A percentile compares a stretch with the other conserved stretches of the same genome.
Conservation (phyloP, 2,329 filamentous ascomycete genomes). For the Talaromyces sp. region DNA sequence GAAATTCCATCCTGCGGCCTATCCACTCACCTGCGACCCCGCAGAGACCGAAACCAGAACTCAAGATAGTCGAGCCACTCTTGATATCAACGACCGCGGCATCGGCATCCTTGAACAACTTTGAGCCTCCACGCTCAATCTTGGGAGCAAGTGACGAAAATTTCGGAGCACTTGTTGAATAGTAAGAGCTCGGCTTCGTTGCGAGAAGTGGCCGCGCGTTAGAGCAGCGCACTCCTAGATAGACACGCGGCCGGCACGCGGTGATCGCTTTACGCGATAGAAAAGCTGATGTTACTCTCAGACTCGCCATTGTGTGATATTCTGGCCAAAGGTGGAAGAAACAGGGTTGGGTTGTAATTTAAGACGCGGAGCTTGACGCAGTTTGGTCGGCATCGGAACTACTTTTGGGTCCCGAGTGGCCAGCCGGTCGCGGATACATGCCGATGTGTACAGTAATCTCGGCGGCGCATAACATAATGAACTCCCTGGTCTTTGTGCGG, state of each 20-base stretch:
- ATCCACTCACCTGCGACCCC: conserved; percentile 65
- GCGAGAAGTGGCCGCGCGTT: conserved; percentile 14
- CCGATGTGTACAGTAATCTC: no score
- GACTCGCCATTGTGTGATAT: conserved; percentile 25
- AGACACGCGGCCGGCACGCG: conserved; percentile 26
- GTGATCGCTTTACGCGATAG: conserved; percentile 28
- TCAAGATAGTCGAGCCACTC: conserved; percentile 71
- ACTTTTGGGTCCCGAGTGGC: conserved; percentile 33
- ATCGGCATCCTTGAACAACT: conserved; percentile 55
- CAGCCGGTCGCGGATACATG: not conserved
- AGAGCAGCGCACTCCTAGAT: conserved; percentile 21
- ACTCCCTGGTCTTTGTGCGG: not conserved
- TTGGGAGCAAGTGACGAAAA: conserved; percentile 26
- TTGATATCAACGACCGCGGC: conserved; percentile 68
- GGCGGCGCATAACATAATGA: no score
- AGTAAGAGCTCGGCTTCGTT: conserved; percentile 10
- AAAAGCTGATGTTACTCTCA: conserved; percentile 28
- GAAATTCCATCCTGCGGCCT: no score
- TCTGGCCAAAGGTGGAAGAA: not conserved
- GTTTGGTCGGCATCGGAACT: conserved; percentile 27
- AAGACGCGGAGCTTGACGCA: conserved; percentile 9
- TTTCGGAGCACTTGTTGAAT: conserved; percentile 24
- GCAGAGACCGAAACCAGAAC: conserved; percentile 80
- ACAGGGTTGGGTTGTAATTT: not conserved
- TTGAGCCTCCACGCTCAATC: conserved; percentile 37